Percentiles rank a stretch among this genome's conserved stretches.
Conservation (phyloP, 768 basidiomycete genomes). For the Hortiboletus campestris region DNA sequence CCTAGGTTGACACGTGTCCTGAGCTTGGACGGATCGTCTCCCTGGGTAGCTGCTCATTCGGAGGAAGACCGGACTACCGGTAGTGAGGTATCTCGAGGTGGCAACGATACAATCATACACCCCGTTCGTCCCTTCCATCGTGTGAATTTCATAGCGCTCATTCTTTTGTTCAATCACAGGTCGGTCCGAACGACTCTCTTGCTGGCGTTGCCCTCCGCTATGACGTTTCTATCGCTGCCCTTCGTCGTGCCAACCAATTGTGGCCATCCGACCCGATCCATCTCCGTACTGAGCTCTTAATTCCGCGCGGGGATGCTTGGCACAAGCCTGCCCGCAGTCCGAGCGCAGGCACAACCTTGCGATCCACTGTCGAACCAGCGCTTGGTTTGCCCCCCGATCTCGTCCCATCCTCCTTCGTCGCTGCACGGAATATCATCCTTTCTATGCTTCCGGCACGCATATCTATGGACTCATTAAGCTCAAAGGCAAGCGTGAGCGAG, state of each 20-base stretch:
- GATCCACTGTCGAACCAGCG: not conserved
- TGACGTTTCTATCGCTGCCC: slow-evolving; percentile 76
- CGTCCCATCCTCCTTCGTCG: slow-evolving; percentile 16
- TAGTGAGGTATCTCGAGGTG: not conserved
- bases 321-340: not conserved
- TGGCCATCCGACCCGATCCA: slow-evolving; percentile 95
- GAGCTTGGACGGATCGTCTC: not conserved
- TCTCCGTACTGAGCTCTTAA: slow-evolving; percentile 75
- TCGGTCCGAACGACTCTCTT: slow-evolving; percentile 73
- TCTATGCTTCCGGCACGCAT: slow-evolving; percentile 29
- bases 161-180: slow-evolving; percentile 38
- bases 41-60: not conserved
- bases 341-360: not conserved
- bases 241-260: slow-evolving; percentile 86
- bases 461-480: slow-evolving; percentile 31
- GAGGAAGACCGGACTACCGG: not conserved
- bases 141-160: not conserved
- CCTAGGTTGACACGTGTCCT: slow-evolving; percentile 6
- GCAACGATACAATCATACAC: slow-evolving; percentile 11
- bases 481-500: slow-evolving; percentile 26
- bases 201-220: slow-evolving; percentile 88
- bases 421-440: slow-evolving; percentile 21
- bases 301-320: slow-evolving; percentile 45
- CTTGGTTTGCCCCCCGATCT: slow-evolving; percentile 5
- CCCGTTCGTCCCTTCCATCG: slow-evolving; percentile 11